Percentiles rank a stretch among this genome's conserved stretches.
phyloP scores from a whole-genome alignment of 2,329 filamentous ascomycete genomes.

The Ceratocystis smalleyi region DNA sequence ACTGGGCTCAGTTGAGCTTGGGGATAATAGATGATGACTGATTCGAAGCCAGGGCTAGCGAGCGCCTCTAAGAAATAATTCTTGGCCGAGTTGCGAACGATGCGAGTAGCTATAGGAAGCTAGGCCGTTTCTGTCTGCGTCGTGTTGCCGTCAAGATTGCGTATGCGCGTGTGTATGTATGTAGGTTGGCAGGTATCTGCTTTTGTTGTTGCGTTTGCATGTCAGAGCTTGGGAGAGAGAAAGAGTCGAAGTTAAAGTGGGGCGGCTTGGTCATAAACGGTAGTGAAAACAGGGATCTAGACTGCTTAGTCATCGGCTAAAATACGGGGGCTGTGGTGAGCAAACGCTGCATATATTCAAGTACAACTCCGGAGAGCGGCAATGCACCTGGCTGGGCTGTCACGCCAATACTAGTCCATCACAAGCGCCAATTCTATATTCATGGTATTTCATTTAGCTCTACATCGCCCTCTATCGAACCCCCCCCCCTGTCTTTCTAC shows the following conservation, averaged over 20 bases:
- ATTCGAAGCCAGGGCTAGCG: too few species aligned
- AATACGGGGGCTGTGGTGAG: too few species aligned
- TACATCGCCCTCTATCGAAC: background rate
- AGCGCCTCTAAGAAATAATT: background rate
- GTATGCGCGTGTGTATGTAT: background rate
- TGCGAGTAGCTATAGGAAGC: background rate
- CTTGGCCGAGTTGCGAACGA: background rate
- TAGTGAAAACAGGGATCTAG: too few species aligned
- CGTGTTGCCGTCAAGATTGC: background rate
- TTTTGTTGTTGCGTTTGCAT: background rate
- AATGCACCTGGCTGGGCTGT: too few species aligned
- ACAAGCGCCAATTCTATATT: background rate
- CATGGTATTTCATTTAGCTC: background rate
- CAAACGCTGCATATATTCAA: too few species aligned
- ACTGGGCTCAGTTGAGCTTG: background rate
- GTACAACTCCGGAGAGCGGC: too few species aligned
- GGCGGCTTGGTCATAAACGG: background rate
- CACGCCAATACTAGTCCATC: background rate
- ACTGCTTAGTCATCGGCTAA: too few species aligned
- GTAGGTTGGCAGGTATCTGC: background rate
- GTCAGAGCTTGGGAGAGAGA: background rate
- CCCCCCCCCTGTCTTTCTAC: background rate
- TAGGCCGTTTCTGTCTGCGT: background rate
- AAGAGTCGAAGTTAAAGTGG: background rate
- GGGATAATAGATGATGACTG: background rate